Percentiles rank a stretch among this genome's conserved stretches.
Conservation (phyloP, 768 basidiomycete genomes). For the Psilocybe azurescens region DNA sequence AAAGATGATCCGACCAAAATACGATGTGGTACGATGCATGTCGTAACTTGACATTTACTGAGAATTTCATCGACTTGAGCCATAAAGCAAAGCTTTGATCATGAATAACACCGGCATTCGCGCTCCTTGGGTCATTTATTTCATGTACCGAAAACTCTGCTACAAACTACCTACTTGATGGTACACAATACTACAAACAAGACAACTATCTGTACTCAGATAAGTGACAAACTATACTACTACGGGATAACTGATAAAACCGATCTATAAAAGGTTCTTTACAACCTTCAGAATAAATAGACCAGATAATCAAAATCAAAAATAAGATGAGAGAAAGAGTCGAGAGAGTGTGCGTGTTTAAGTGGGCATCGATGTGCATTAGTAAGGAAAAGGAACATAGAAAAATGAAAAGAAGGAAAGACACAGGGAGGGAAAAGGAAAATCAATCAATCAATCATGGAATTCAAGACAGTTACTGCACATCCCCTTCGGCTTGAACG, state of each 20-base stretch:
- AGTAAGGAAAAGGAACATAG: not conserved
- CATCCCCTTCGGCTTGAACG: constrained; percentile 67
- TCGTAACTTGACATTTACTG: no score
- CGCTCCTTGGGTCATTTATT: no score
- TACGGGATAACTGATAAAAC: not conserved
- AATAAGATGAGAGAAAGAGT: not conserved
- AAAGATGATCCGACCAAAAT: no score
- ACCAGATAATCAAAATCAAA: not conserved
- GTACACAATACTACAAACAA: not conserved
- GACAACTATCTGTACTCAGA: not conserved
- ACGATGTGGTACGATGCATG: no score
- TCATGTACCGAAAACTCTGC: no score
- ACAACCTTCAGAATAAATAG: not conserved
- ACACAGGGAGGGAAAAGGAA: not conserved
- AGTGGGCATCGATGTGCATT: not conserved
- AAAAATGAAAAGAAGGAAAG: not conserved
- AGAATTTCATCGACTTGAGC: no score
- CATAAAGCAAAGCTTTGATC: no score
- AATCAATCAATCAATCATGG: constrained; percentile 35
- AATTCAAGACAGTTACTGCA: constrained; percentile 71
- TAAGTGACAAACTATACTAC: not conserved
- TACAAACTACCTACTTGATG: not conserved
- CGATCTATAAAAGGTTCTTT: not conserved
- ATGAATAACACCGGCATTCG: no score
- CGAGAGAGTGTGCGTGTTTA: not conserved